Conservation (phyloP, 2,329 filamentous ascomycete genomes). For the Sphaerulina populicola region DNA sequence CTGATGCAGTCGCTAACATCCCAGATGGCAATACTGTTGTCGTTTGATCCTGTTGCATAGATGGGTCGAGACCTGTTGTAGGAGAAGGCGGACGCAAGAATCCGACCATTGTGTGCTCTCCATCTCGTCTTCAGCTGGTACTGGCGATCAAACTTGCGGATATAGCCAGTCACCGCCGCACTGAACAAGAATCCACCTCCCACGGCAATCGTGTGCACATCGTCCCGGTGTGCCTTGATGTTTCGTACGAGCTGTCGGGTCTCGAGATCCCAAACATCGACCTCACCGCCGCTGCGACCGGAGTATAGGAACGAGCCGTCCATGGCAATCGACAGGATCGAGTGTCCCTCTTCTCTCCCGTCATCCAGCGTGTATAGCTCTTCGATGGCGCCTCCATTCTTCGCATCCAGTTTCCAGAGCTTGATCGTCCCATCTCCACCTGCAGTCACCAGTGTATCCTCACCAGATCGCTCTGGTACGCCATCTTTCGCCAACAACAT, state of each 20-base stretch:
- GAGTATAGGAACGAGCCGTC: constrained; percentile 91
- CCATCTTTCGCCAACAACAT: constrained; percentile 79
- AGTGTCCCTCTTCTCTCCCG: constrained; percentile 49
- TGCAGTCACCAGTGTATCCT: constrained; percentile 78
- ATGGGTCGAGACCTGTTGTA: constrained; percentile 63
- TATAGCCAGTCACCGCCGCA: constrained; percentile 75
- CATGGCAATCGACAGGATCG: constrained; percentile 68
- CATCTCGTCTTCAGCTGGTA: constrained; percentile 72
- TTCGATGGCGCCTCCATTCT: constrained; percentile 53
- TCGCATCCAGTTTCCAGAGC: constrained; percentile 69
- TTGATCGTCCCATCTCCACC: constrained; percentile 92
- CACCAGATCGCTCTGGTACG: constrained; percentile 58
- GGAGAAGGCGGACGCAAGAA: constrained; percentile 73
- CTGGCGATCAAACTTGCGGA: constrained; percentile 65
- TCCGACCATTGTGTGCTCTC: constrained; percentile 77
- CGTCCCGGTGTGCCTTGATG: constrained; percentile 69
- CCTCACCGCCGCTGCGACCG: constrained; percentile 74
- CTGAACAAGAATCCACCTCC: constrained; percentile 79
- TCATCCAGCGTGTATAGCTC: constrained; percentile 62
- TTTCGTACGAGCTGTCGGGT: constrained; percentile 83
- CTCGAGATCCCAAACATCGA: constrained; percentile 95
- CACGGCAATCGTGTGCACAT: constrained; percentile 80
- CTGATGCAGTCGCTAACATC: constrained; percentile 55
- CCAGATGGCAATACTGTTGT: constrained; percentile 84
- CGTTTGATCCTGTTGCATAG: constrained; percentile 91